Evolutionary conservation across 805 yeast species (phyloP).

Genomic region (Naumovozyma baii): DNA sequence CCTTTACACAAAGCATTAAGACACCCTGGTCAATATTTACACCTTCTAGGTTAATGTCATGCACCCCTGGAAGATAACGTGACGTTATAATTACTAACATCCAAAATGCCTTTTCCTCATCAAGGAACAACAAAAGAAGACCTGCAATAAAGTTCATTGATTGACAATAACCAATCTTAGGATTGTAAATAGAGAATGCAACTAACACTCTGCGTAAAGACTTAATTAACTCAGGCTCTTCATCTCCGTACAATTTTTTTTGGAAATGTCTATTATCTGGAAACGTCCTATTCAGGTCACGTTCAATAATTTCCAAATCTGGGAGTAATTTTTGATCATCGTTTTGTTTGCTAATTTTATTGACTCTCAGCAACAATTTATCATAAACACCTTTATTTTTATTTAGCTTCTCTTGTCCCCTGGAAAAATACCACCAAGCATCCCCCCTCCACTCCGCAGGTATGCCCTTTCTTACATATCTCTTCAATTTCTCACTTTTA

Average conservation of each 20-base stretch:
- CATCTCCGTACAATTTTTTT: conserved; percentile 24
- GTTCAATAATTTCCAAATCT: conserved; percentile 86
- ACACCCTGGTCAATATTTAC: conserved; percentile 95
- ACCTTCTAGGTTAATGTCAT: conserved; percentile 82
- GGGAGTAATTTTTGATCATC: conserved; percentile 9
- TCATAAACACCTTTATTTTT: conserved; percentile 70
- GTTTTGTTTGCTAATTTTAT: conserved; percentile 6
- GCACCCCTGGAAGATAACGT: conserved; percentile 80
- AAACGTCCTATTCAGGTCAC: conserved; percentile 88
- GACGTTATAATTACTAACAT: conserved; percentile 88
- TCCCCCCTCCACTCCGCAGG: conserved; percentile 97
- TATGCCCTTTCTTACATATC: conserved; percentile 81
- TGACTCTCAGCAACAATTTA: conserved; percentile 56
- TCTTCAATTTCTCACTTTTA: conserved; percentile 63
- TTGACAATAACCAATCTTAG: conserved; percentile 92
- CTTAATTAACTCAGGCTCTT: conserved; percentile 57
- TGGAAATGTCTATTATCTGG: conserved; percentile 87
- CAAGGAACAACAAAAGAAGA: conserved; percentile 68
- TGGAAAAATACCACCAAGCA: conserved; percentile 94
- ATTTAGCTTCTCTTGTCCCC: conserved; percentile 64
- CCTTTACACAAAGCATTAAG: conserved; percentile 73
- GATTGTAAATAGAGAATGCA: conserved; percentile 78
- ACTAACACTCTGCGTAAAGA: conserved; percentile 71
- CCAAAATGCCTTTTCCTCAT: conserved; percentile 90
- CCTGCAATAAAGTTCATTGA: conserved; percentile 91